Conservation (phyloP, 1,139 yeast genomes). For the Diutina catenulata region DNA sequence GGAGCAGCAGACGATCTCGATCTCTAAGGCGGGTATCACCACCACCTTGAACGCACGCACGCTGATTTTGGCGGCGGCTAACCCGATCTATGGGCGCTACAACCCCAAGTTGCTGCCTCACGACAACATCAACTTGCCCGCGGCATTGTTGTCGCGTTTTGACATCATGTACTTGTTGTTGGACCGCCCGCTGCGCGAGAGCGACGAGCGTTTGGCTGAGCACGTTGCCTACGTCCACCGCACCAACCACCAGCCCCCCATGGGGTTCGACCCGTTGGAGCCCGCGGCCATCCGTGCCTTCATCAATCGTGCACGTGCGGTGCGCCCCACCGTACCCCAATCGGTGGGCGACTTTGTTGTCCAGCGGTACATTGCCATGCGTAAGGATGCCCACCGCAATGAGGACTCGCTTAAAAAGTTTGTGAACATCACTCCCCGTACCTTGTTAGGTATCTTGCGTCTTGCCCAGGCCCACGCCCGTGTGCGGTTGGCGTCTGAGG, state of each 20-base stretch:
- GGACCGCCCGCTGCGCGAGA: constrained; percentile 73
- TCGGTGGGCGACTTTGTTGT: constrained; percentile 85
- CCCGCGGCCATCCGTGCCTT: constrained; percentile 77
- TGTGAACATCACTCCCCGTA: constrained; percentile 91
- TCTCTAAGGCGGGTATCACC: constrained; percentile 95
- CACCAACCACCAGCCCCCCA: constrained; percentile 77
- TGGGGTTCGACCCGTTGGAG: constrained; percentile 66
- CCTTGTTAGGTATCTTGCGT: constrained; percentile 81
- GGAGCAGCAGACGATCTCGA: constrained; percentile 98
- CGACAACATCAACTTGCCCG: constrained; percentile 93
- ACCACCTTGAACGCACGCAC: constrained; percentile 95
- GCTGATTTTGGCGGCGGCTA: constrained; percentile 94
- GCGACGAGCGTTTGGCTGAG: constrained; percentile 76
- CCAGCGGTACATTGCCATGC: constrained; percentile 75
- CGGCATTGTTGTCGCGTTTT: constrained; percentile 91
- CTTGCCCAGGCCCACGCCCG: constrained; percentile 93
- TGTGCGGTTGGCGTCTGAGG: constrained; percentile 66
- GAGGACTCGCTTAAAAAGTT: constrained; percentile 73
- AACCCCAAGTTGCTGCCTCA: constrained; percentile 85
- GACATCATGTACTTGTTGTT: constrained; percentile 80
- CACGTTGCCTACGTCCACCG: constrained; percentile 96
- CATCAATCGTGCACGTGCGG: constrained; percentile 75
- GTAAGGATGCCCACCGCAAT: constrained; percentile 79
- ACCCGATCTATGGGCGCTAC: constrained; percentile 92
- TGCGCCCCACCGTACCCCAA: constrained; percentile 77